These are phyloP conservation scores for Trypanosoma cruzi DNA, from an alignment of 208 protist species.

Conservation along the genomic window DNA sequence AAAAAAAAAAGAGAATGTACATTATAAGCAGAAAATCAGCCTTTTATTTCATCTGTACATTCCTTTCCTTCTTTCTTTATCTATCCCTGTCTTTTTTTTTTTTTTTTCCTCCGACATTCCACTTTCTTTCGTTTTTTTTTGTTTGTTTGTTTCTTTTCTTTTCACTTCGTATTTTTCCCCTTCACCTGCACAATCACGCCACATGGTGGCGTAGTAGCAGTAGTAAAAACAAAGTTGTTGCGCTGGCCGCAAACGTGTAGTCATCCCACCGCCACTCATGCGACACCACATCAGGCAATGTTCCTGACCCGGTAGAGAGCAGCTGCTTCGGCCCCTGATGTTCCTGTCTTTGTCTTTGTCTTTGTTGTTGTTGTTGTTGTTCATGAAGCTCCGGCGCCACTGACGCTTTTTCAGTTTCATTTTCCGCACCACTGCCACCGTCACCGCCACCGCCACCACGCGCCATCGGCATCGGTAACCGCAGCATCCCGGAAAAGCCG, in stretches of 20 bases:
- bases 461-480: constrained; percentile 23
- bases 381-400: neutral
- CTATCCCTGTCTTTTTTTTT: constrained; percentile 4
- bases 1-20: no score
- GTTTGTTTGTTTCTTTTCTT: neutral
- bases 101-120: no score
- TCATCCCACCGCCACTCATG: constrained; percentile 21
- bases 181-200: constrained; percentile 8
- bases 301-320: neutral
- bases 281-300: neutral
- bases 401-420: no score
- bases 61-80: constrained; percentile 5
- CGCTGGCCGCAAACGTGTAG: constrained; percentile 12
- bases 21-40: no score
- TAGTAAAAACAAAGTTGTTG: constrained; percentile 35
- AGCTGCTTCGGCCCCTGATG: neutral
- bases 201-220: constrained; percentile 55
- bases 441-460: no score
- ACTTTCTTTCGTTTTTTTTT: no score
- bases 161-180: neutral
- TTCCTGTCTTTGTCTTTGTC: neutral
- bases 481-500: constrained; percentile 24
- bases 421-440: no score
- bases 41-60: no score
- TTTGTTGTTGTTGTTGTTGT: neutral